Evolutionary conservation across 2,329 filamentous ascomycete species (phyloP), one percentile per base, ranked within the genome.

Genomic region (Xylariaceae sp.): DNA sequence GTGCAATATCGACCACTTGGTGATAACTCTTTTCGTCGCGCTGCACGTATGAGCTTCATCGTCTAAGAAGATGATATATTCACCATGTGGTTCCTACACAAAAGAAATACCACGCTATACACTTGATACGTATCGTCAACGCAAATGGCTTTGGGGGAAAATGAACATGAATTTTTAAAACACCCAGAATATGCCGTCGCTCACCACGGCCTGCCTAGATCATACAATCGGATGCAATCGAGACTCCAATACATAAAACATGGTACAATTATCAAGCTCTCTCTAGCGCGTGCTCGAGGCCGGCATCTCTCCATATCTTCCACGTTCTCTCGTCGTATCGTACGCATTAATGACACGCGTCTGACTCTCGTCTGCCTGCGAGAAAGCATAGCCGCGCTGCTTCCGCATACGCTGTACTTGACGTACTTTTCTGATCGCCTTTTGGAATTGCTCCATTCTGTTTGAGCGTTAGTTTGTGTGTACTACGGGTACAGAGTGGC

Each of bases 391-490:
- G 33, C 94, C 94, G 66, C 94, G 88, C 75, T 99, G 94, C 75
- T 99, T 99, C 69, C 94, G 90, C 94, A 97, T 99, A 59, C 94
- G 89, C 75, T 97, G 94, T 39, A 97, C 94, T 73, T 99, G 94
- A 47, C 94, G 85, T 48, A 99, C 94, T 75, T 99, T 99, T 65
- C 94, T 88, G 67, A 99, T 97, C 18, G 94, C 94, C 74, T 99
- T 99, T 75, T 99, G 94, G 79, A 99, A 99, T 74, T 99, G 94
- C 68, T 99, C 94, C 94, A 99, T 99, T 67, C 89, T 93, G 58
- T 56, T 22, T 43, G 22, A 41, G 22, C 36, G 48, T 69, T 50
- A 68, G 62, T 28, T 16, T 4, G 52, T 41, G 34, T 49, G 31
- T 38, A 51, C 65, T 28, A 66, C 22, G 6, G 45, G n/a, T 7